Conservation (phyloP, 139 green algal species). For the Nannochloris sp. region DNA sequence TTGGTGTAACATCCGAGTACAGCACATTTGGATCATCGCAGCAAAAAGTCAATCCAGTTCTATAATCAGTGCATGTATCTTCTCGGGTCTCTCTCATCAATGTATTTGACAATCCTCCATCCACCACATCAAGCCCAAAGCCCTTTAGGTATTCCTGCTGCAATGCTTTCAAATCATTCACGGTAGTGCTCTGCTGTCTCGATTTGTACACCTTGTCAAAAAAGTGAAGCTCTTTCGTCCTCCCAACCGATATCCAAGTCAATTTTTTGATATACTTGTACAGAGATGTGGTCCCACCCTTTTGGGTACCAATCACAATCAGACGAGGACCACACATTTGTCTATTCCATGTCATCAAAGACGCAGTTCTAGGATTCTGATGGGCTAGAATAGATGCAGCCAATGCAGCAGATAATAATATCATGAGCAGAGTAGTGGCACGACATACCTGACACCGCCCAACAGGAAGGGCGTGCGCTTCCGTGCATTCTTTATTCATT, state of each 20-base stretch:
- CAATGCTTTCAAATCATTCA: background rate
- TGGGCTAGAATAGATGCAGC: too few species aligned
- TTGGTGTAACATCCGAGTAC: background rate
- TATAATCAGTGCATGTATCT: background rate
- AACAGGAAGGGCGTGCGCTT: background rate
- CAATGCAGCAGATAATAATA: too few species aligned
- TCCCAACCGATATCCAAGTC: background rate
- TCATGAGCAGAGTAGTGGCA: too few species aligned
- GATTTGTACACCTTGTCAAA: background rate
- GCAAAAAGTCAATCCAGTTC: background rate
- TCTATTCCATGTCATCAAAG: background rate
- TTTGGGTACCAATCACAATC: constrained; percentile 1
- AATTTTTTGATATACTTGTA: background rate
- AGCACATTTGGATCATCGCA: background rate
- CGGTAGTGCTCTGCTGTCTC: background rate
- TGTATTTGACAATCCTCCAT: background rate
- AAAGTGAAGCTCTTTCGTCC: background rate
- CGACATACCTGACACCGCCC: too few species aligned
- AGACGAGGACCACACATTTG: background rate
- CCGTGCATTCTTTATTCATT: background rate
- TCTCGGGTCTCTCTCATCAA: background rate
- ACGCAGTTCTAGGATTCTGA: background rate
- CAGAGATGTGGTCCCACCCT: constrained; percentile 1
- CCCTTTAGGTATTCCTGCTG: constrained; percentile 1
- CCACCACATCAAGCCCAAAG: background rate